Evolutionary conservation across 2,329 filamentous ascomycete species (phyloP).

Genomic region (Chrysosphaeria jannelii): DNA sequence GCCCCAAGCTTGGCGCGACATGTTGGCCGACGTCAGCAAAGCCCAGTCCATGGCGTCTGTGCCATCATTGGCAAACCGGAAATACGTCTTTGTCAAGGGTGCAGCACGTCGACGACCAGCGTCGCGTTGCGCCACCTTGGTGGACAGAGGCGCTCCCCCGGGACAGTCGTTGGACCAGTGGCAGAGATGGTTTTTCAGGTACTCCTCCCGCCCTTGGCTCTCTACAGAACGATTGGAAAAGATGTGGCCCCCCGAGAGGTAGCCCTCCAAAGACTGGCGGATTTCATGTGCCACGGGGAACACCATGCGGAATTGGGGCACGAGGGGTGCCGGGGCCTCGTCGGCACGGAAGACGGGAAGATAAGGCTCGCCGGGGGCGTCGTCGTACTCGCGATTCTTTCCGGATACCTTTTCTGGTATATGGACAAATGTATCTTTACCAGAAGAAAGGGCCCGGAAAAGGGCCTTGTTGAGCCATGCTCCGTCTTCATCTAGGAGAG

Average conservation of each 20-base stretch:
- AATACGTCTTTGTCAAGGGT: constrained; percentile 75
- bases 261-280: constrained; percentile 45
- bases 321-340: constrained; percentile 3
- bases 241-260: constrained; percentile 37
- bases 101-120: constrained; percentile 38
- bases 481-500: constrained; percentile 39
- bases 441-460: constrained; percentile 16
- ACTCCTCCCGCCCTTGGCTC: constrained; percentile 44
- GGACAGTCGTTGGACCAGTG: constrained; percentile 41
- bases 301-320: constrained; percentile 34
- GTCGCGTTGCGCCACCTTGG: constrained; percentile 9
- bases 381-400: background rate
- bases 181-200: constrained; percentile 37
- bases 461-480: constrained; percentile 41
- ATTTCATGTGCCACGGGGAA: constrained; percentile 64
- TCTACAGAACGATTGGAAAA: too few species aligned
- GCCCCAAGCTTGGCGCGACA: constrained; percentile 77
- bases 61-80: constrained; percentile 18
- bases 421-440: constrained; percentile 7
- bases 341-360: too few species aligned
- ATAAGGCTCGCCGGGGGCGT: too few species aligned
- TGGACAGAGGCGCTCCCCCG: constrained; percentile 6
- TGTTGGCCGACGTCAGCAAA: constrained; percentile 64
- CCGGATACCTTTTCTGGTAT: background rate
- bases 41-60: constrained; percentile 45